Evolutionary conservation across 495 filamentous ascomycete genomes (phyloP).

Genomic region (Talaromyces stipitatus): DNA sequence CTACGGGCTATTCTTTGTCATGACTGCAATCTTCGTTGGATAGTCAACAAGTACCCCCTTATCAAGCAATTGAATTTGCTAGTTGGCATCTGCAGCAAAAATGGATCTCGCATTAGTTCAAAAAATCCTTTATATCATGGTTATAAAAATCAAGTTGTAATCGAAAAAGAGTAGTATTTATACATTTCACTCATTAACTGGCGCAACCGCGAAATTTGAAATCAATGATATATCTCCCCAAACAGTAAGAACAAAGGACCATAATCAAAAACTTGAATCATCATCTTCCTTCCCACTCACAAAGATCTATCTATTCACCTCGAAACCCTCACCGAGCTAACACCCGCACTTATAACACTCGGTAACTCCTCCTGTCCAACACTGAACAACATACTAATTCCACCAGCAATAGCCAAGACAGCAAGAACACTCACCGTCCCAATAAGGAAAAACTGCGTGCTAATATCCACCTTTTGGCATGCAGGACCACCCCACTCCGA

Average conservation of each 20-base stretch:
- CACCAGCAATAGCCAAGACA: constrained; percentile 51
- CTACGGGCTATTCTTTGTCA: not conserved
- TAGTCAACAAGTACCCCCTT: not conserved
- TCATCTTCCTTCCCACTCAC: not conserved
- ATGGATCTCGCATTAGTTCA: no score
- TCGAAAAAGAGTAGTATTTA: not conserved
- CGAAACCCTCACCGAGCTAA: constrained; percentile 47
- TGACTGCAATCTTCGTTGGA: not conserved
- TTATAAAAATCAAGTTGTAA: not conserved
- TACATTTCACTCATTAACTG: constrained; percentile 1
- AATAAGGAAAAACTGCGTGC: constrained; percentile 79
- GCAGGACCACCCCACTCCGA: constrained; percentile 71
- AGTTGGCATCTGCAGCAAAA: not conserved
- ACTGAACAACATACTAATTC: constrained; percentile 66
- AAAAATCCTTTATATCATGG: not conserved
- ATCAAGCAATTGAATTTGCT: not conserved
- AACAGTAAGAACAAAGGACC: not conserved
- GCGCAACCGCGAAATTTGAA: not conserved
- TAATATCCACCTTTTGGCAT: constrained; percentile 90
- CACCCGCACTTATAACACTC: constrained; percentile 80
- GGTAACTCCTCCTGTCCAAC: constrained; percentile 77
- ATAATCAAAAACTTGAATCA: not conserved
- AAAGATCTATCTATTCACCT: not conserved
- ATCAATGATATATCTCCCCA: not conserved
- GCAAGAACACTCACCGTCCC: constrained; percentile 59